Base-by-base conservation (phyloP, 208 protist species). In the Leptomonas seymouri region DNA sequence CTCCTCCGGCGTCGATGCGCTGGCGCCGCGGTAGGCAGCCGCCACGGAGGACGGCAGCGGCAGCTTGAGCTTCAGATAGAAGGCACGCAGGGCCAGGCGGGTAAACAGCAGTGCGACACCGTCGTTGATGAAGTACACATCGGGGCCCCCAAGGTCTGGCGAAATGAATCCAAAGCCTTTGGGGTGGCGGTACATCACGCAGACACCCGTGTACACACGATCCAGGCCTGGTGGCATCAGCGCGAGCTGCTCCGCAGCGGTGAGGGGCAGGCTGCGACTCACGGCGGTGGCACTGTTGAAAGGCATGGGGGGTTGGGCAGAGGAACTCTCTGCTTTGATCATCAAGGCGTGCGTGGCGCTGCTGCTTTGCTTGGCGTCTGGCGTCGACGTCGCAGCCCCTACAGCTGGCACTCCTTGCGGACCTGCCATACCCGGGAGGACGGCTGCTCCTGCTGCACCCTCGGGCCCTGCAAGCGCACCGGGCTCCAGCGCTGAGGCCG, bases 101-200 rank as follows among this genome's bases (percentile, higher is more conserved):
- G 86, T 95, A 61, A 95, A 95, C 30, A 74, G 74, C 67, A 78
- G 78, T 39, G 73, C 42, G 8, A 95, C 69, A 65, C 71, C 78
- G 60, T 90, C 78, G 15, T 71, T 70, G 15, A 81, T 85, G 57
- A 95, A 95, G 81, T 93, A 95, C 8, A 95, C 78, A 67, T 95
- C 90, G 0, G 90, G 90, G 4, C 87, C 87, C 14, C 90, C 90
- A 2, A 89, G 14, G 44, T 88, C 82, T 3, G 90, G 87, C 20
- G 83, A 63, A 56, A 95, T 71, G 56, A 95, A 95, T 54, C 90
- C 90, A 67, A 92, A 95, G 45, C 76, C 80, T 44, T 91, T 91
- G 25, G 58, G 70, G 15, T 71, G 63, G 12, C 85, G 85, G 34
- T 91, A 87, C 77, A 89, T 84, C 50, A 83, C 90, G 57, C 83